These are phyloP conservation scores for Cucumis sativus DNA, from an alignment of 306 rosid species.

Conservation along the genomic window DNA sequence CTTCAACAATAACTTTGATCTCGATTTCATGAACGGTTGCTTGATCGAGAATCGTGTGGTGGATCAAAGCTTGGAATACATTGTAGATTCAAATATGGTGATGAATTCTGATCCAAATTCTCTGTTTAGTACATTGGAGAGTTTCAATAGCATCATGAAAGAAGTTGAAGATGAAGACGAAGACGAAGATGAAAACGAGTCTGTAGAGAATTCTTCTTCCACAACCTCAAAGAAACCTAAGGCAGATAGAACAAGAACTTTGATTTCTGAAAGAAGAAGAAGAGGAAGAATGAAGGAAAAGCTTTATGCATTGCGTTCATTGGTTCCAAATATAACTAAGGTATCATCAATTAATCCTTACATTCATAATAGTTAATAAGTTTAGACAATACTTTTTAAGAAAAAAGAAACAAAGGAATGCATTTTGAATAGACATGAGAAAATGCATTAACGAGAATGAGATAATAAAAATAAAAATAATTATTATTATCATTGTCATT, in stretches of 20 bases:
- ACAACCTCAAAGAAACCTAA: conserved; percentile 30
- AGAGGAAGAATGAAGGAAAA: conserved; percentile 82
- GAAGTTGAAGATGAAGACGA: conserved; percentile 14
- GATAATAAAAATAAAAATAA: no score
- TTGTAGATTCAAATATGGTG: conserved; percentile 13
- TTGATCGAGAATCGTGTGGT: conserved; percentile 25
- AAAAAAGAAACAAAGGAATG: no score
- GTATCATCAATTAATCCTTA: conserved; percentile 13
- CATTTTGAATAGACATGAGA: no score
- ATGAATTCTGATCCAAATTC: conserved; percentile 26
- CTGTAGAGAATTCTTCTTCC: conserved; percentile 31
- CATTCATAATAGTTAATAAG: no score
- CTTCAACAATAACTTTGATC: conserved; percentile 21
- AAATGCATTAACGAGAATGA: no score
- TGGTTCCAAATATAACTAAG: conserved; percentile 89
- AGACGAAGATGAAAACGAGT: conserved; percentile 19
- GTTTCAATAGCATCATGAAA: conserved; percentile 23
- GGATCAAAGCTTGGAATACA: conserved; percentile 9
- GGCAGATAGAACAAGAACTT: conserved; percentile 56
- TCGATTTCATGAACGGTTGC: conserved; percentile 34
- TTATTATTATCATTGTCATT: no score
- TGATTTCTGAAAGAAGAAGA: conserved; percentile 69
- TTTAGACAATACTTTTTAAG: no score
- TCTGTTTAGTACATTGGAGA: conserved; percentile 28
- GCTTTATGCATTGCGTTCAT: conserved; percentile 70